Evolutionary conservation across 2,329 filamentous ascomycete species (phyloP).

Genomic region (Paecilomyces dactylethromorphus): DNA sequence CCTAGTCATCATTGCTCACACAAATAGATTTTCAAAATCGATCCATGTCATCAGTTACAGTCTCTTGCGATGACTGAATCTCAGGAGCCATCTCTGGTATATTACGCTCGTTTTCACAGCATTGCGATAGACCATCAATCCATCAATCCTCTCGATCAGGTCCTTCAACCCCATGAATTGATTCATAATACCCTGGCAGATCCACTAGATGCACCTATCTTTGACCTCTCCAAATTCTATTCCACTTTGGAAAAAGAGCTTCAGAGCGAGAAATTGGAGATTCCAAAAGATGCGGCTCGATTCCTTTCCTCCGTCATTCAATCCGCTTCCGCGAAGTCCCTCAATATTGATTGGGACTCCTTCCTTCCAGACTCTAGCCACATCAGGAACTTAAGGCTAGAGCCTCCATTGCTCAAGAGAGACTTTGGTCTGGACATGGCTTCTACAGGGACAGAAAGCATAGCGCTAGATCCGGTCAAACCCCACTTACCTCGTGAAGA

Average conservation of each 20-base stretch:
- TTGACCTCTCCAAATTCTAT: slow-evolving; percentile 9
- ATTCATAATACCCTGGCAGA: slow-evolving; percentile 12
- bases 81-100: slow-evolving; percentile 33
- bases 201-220: slow-evolving; percentile 13
- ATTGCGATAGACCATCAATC: slow-evolving; percentile 33
- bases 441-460: slow-evolving; percentile 23
- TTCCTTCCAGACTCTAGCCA: slow-evolving; percentile 14
- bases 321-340: slow-evolving; percentile 5
- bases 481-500: slow-evolving; percentile 28
- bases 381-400: slow-evolving; percentile 31
- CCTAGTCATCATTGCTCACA: not conserved
- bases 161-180: slow-evolving; percentile 6
- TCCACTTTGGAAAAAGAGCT: slow-evolving; percentile 6
- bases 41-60: not conserved
- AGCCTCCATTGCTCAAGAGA: slow-evolving; percentile 40
- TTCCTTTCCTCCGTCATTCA: slow-evolving; percentile 24
- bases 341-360: slow-evolving; percentile 11
- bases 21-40: not conserved
- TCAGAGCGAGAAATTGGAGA: slow-evolving; percentile 25
- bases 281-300: slow-evolving; percentile 21
- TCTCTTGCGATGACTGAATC: slow-evolving; percentile 5
- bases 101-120: slow-evolving; percentile 43
- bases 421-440: slow-evolving; percentile 41
- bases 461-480: slow-evolving; percentile 19
- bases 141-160: slow-evolving; percentile 16